These are phyloP conservation scores for Arxiozyma telluris DNA, from an alignment of 1,139 yeast genomes.

Conservation along the genomic window DNA sequence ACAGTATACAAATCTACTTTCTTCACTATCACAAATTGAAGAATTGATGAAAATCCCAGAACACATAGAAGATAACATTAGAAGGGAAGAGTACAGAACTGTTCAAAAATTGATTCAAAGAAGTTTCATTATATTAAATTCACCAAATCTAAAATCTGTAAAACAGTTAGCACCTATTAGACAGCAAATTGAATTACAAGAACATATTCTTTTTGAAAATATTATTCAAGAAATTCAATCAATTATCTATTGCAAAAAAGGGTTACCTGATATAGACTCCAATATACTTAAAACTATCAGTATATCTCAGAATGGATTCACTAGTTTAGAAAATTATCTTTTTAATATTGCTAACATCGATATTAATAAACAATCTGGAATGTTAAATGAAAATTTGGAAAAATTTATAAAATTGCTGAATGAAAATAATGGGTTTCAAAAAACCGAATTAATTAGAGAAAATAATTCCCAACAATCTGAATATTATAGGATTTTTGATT, in stretches of 20 bases:
- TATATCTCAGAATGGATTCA: constrained; percentile 30
- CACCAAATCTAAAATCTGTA: constrained; percentile 53
- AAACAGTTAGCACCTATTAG: constrained; percentile 52
- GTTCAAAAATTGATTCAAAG: constrained; percentile 56
- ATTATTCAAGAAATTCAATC: constrained; percentile 68
- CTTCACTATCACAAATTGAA: constrained; percentile 61
- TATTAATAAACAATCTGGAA: constrained; percentile 41
- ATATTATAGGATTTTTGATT: constrained; percentile 28
- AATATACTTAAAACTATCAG: constrained; percentile 18
- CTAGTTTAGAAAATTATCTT: constrained; percentile 47
- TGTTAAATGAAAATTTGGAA: constrained; percentile 34
- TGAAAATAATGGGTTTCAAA: constrained; percentile 4
- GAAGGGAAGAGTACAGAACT: constrained; percentile 58
- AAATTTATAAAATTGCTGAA: constrained; percentile 33
- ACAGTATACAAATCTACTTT: constrained; percentile 60
- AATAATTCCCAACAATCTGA: constrained; percentile 11
- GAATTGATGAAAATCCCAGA: constrained; percentile 52
- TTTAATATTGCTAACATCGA: constrained; percentile 52
- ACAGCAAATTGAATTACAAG: constrained; percentile 53
- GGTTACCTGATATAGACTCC: constrained; percentile 8
- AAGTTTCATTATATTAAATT: constrained; percentile 50
- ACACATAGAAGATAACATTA: constrained; percentile 53
- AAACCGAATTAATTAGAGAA: constrained; percentile 1
- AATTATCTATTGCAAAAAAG: constrained; percentile 57
- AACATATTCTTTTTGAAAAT: constrained; percentile 57